phyloP scores from a whole-genome alignment of 805 yeast genomes.

The Candida golubevii region DNA sequence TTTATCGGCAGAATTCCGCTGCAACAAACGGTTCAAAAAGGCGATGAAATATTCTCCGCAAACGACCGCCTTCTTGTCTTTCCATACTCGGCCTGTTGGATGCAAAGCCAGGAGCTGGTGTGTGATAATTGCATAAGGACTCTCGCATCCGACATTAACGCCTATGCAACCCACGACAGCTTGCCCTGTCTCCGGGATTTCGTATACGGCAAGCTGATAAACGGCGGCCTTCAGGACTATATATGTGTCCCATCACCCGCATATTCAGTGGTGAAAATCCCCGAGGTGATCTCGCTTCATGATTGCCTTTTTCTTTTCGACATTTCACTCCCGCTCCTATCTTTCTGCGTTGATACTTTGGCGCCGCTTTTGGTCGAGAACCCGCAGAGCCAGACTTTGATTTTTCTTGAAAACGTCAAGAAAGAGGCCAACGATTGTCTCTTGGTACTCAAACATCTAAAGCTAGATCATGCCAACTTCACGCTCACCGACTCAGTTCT shows the following conservation, averaged over 20 bases:
- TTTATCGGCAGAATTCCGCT: constrained; percentile 27
- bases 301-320: constrained; percentile 35
- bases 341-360: constrained; percentile 21
- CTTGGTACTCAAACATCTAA: constrained; percentile 28
- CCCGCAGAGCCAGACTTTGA: constrained; percentile 19
- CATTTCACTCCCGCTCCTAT: constrained; percentile 33
- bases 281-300: constrained; percentile 30
- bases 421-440: constrained; percentile 37
- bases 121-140: constrained; percentile 21
- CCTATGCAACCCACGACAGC: constrained; percentile 13
- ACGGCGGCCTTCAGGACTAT: constrained; percentile 40
- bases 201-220: constrained; percentile 31
- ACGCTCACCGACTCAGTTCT: constrained; percentile 13
- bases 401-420: constrained; percentile 25
- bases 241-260: constrained; percentile 25
- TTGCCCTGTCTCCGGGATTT: constrained; percentile 22
- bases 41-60: neutral
- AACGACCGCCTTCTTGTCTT: constrained; percentile 22
- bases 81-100: constrained; percentile 32
- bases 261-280: constrained; percentile 24
- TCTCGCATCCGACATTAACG: constrained; percentile 1
- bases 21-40: constrained; percentile 11
- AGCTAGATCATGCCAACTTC: constrained; percentile 12
- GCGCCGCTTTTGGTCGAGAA: neutral
- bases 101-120: constrained; percentile 16